phyloP scores from a whole-genome alignment of 176 grass and related monocot species.

The Saccharum officinarum region DNA sequence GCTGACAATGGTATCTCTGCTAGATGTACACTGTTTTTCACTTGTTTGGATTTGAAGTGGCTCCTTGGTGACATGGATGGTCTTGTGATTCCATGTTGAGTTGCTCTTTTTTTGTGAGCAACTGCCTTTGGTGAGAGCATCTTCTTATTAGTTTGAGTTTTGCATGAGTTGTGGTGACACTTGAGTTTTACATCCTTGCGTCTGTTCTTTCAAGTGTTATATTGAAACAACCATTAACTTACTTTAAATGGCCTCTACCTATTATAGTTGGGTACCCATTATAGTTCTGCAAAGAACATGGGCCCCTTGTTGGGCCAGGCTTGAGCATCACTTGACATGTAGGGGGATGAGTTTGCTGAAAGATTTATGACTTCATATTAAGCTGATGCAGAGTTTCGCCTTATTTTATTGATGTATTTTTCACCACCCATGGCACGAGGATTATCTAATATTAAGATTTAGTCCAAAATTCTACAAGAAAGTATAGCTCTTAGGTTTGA shows the following conservation, averaged over 20 bases:
- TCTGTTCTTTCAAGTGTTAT: neutral
- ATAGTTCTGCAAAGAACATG: neutral
- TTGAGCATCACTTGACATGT: neutral
- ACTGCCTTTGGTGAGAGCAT: neutral
- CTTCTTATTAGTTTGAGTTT: neutral
- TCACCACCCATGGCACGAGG: neutral
- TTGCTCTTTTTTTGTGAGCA: neutral
- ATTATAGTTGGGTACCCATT: neutral
- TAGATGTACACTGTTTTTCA: neutral
- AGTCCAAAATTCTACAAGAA: neutral
- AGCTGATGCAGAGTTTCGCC: neutral
- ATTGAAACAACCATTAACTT: neutral
- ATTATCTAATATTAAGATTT: neutral
- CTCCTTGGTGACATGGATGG: neutral
- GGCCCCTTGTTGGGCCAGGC: neutral
- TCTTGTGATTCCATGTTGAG: neutral
- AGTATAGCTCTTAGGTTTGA: neutral
- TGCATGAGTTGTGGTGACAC: neutral
- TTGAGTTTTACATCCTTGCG: neutral
- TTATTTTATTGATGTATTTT: neutral
- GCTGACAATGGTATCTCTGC: neutral
- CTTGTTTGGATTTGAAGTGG: neutral
- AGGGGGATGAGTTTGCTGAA: neutral
- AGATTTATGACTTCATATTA: neutral
- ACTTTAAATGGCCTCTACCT: neutral